These are phyloP conservation scores for Aegilops bicornis DNA, from an alignment of 176 grass and related monocot genomes.

Conservation along the genomic window DNA sequence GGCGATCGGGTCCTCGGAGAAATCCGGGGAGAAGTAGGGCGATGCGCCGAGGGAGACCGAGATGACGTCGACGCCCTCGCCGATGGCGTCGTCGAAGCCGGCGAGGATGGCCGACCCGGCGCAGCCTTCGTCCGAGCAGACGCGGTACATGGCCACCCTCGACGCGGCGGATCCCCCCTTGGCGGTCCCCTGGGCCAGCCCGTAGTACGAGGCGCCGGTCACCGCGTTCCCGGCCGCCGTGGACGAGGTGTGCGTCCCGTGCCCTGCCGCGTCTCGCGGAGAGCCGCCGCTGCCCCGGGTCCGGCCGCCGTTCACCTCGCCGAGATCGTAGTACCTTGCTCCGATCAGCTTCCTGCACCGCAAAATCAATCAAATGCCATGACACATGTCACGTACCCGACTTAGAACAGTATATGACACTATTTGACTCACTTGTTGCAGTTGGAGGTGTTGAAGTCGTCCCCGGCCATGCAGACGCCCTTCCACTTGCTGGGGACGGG, in stretches of 20 bases:
- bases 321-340: slow-evolving; percentile 65
- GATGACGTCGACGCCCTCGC: slow-evolving; percentile 65
- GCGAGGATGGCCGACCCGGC: slow-evolving; percentile 75
- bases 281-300: background rate
- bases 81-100: slow-evolving; percentile 84
- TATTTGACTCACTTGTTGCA: slow-evolving; percentile 66
- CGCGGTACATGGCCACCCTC: slow-evolving; percentile 68
- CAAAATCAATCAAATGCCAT: background rate
- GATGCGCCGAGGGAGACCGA: slow-evolving; percentile 70
- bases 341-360: slow-evolving; percentile 82
- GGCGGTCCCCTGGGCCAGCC: slow-evolving; percentile 60
- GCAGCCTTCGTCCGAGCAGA: slow-evolving; percentile 63
- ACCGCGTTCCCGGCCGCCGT: slow-evolving; percentile 68
- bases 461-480: slow-evolving; percentile 69
- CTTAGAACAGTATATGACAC: no score
- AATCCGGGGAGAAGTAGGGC: slow-evolving; percentile 36
- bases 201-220: slow-evolving; percentile 62
- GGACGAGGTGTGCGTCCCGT: slow-evolving; percentile 88
- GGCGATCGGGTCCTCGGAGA: slow-evolving; percentile 66
- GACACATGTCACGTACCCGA: background rate
- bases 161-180: slow-evolving; percentile 64
- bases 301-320: background rate
- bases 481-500: slow-evolving; percentile 59
- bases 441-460: slow-evolving; percentile 60
- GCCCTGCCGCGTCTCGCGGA: slow-evolving; percentile 54